Percentiles rank a stretch among this genome's conserved stretches.
These are phyloP conservation scores for Monosporozyma aquatica DNA, from an alignment of 805 yeast genomes.

Conservation along the genomic window DNA sequence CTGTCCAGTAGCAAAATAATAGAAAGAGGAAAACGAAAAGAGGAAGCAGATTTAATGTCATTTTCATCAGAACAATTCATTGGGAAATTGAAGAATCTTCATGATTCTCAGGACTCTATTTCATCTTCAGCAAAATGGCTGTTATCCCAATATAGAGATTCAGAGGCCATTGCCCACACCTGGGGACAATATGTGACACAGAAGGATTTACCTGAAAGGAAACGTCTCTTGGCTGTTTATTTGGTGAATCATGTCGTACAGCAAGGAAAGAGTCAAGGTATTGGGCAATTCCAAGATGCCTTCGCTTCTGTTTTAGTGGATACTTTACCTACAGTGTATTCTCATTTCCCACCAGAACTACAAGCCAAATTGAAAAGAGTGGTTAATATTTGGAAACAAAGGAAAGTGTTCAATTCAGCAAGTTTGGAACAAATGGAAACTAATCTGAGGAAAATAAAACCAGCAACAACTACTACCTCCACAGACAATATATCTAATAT, in stretches of 20 bases:
- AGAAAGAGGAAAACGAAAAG: too few relatives aligned
- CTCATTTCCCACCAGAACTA: constrained; percentile 33
- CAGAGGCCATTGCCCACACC: constrained; percentile 18
- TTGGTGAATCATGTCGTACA: constrained; percentile 29
- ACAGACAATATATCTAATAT: neutral
- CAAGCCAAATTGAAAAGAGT: constrained; percentile 49
- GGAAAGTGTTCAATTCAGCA: constrained; percentile 37
- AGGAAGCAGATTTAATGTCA: too few relatives aligned
- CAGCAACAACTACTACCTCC: neutral
- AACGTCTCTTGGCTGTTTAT: constrained; percentile 25
- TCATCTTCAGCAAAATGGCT: constrained; percentile 29
- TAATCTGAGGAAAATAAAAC: constrained; percentile 7
- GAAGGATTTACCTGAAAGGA: constrained; percentile 21
- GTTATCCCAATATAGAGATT: constrained; percentile 22
- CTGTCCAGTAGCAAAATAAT: too few relatives aligned
- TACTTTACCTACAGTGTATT: constrained; percentile 31
- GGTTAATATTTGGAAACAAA: constrained; percentile 55
- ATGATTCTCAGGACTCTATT: constrained; percentile 30
- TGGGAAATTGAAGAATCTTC: constrained; percentile 19
- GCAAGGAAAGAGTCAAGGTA: constrained; percentile 25
- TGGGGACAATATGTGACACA: constrained; percentile 24
- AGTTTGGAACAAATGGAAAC: constrained; percentile 25
- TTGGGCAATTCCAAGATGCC: constrained; percentile 22
- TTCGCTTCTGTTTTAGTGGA: constrained; percentile 26
- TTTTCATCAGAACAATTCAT: constrained; percentile 22